Conservation (phyloP, 2,329 filamentous ascomycete genomes). For the Penicillium sp. region DNA sequence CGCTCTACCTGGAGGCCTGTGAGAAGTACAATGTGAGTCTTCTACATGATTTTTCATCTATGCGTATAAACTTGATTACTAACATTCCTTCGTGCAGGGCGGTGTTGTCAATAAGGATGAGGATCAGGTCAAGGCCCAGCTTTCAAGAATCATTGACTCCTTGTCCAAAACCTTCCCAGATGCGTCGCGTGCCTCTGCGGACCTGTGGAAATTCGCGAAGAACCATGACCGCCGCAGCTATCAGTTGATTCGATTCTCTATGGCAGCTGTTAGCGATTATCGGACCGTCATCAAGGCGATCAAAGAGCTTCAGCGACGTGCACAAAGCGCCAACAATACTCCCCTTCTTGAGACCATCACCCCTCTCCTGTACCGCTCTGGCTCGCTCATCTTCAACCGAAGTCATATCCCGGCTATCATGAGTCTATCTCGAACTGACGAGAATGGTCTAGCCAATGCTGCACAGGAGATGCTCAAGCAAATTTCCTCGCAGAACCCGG, state of each 20-base stretch:
- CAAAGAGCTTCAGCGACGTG: constrained; percentile 81
- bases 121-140: constrained; percentile 65
- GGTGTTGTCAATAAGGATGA: constrained; percentile 73
- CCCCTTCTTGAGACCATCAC: constrained; percentile 75
- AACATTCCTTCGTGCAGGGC: constrained; percentile 47
- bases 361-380: constrained; percentile 79
- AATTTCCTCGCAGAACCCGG: constrained; percentile 85
- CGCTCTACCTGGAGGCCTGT: constrained; percentile 77
- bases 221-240: constrained; percentile 87
- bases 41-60: neutral
- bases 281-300: constrained; percentile 87
- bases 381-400: constrained; percentile 86
- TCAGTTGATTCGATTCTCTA: constrained; percentile 83
- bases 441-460: constrained; percentile 72
- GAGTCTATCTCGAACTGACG: constrained; percentile 80
- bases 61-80: constrained; percentile 10
- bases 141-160: constrained; percentile 73
- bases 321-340: constrained; percentile 66
- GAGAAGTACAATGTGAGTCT: constrained; percentile 72
- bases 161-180: constrained; percentile 78
- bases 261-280: constrained; percentile 85
- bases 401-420: constrained; percentile 92
- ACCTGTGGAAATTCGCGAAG: constrained; percentile 89
- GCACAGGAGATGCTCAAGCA: constrained; percentile 90
- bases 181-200: constrained; percentile 66